Evolutionary conservation across 192 early-diverging fungal genomes (phyloP), one percentile per base, ranked within the genome.

Genomic region (Geranomyces variabilis): DNA sequence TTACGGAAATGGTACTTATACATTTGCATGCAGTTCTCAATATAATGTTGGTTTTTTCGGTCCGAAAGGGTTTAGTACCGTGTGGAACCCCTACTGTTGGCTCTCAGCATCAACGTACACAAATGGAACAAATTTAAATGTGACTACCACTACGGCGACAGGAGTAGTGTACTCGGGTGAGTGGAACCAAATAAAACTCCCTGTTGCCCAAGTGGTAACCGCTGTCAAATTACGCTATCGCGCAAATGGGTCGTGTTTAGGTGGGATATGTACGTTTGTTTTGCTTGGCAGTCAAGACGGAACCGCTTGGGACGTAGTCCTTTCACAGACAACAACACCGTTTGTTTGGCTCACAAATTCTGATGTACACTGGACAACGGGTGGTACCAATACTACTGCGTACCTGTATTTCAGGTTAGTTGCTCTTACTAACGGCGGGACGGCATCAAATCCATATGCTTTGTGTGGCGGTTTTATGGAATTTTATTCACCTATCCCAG

Each of bases 331-430:
- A n/a, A n/a, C n/a, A 57, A 57, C 56, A 12, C 26, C 56, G 19
- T 57, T 57, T 12, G 56, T 28, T 14, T 12, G 56, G 24, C 19
- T 57, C 13, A 57, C n/a, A n/a, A n/a, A n/a, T n/a, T n/a, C n/a
- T n/a, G n/a, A n/a, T n/a, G n/a, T n/a, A n/a, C n/a, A n/a, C n/a
- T n/a, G n/a, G n/a, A n/a, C n/a, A n/a, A n/a, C n/a, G n/a, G n/a
- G n/a, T n/a, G n/a, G n/a, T n/a, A 19, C 56, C 14, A 57, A 57
- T 24, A 57, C 56, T 57, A 57, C 56, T 10, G 13, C 56, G 10
- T 26, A 57, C 24, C 26, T 57, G 26, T 24, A 57, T 24, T 10
- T 57, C 26, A 24, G 56, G 24, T 57, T 14, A 9, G 26, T 57
- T 21, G 9, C 9, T 24, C 24, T 24, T 12, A 28, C 56, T 10